These are phyloP conservation scores for Persicaria tinctoria DNA, from an alignment of 148 eudicot genomes.

Conservation along the genomic window DNA sequence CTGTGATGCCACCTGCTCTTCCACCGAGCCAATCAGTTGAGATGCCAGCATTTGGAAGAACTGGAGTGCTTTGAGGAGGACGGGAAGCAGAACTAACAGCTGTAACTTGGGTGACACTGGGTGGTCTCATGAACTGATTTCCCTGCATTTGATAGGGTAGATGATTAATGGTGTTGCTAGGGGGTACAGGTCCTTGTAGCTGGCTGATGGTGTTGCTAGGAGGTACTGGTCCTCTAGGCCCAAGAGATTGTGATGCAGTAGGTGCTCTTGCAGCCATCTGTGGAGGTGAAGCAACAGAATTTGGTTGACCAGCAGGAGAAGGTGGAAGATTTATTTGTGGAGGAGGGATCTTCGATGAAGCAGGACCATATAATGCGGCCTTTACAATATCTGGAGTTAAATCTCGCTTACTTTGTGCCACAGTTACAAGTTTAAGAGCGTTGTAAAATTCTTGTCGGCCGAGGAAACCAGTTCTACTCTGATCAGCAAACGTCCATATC, in stretches of 20 bases:
- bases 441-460: slow-evolving; percentile 81
- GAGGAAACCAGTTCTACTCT: slow-evolving; percentile 79
- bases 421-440: slow-evolving; percentile 91
- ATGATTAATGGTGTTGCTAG: slow-evolving; percentile 44
- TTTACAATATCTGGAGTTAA: slow-evolving; percentile 93
- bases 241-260: slow-evolving; percentile 40
- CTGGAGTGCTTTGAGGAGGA: slow-evolving; percentile 35
- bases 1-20: slow-evolving; percentile 30
- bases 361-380: slow-evolving; percentile 89
- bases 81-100: slow-evolving; percentile 34
- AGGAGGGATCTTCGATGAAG: slow-evolving; percentile 91
- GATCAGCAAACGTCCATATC: slow-evolving; percentile 95
- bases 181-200: slow-evolving; percentile 43
- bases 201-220: slow-evolving; percentile 45
- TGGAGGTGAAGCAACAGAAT: slow-evolving; percentile 32
- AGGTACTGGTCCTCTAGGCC: slow-evolving; percentile 60
- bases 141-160: slow-evolving; percentile 53
- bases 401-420: slow-evolving; percentile 96
- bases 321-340: slow-evolving; percentile 75
- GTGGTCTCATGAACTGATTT: slow-evolving; percentile 52
- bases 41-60: slow-evolving; percentile 34
- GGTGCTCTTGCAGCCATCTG: slow-evolving; percentile 48
- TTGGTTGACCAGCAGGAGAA: slow-evolving; percentile 38
- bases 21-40: slow-evolving; percentile 58
- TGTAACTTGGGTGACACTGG: slow-evolving; percentile 28